Base-by-base conservation (phyloP, 306 rosid species). In the Amphicarpaea edgeworthii region DNA sequence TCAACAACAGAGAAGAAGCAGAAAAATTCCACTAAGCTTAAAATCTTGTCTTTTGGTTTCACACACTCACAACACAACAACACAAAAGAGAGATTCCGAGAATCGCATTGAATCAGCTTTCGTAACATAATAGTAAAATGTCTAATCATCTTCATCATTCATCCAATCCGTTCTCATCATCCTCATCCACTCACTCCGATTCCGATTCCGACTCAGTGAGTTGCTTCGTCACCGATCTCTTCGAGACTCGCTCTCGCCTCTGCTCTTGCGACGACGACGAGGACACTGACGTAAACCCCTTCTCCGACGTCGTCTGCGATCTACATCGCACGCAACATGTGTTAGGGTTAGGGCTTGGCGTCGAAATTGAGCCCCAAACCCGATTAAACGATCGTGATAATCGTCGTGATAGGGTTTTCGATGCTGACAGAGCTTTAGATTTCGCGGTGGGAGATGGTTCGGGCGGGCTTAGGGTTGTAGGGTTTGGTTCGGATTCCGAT, bases 201-300 rank as follows among this genome's bases (percentile, higher is more conserved):
- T 60, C 66, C 6, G 89, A 86, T 80, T 40, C 92, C 28, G 89
- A 83, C 69, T 88, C 98, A 12, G 85, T 79, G 59, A 85, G 87
- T 79, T 83, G 89, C 79, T 90, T 93, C 76, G 90, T 91, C 77
- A 90, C 97, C 58, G 90, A 93, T 74, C 97, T 91, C 43, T 90
- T 90, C 70, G 90, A 85, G 34, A 75, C 77, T 24, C 79, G 78
- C 58, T 69, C 64, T 6, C 72, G 32, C 54, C 14, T 15, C 17
- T 42, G 60, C 40, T 70, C 76, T 5, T 86, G 66, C 55, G 20
- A 75, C 1, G 83, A 51, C 32, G 32, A 28, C 1, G 83, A 51
- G 4, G 32, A 28, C 34, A 9, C 62, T 1, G 75, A 81, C 78
- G 12, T 81, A 7, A 88, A 87, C 73, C 85, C 88, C 20, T 85